Base-by-base conservation (phyloP, 2,329 filamentous ascomycete genomes). In the Fusarium acutatum region DNA sequence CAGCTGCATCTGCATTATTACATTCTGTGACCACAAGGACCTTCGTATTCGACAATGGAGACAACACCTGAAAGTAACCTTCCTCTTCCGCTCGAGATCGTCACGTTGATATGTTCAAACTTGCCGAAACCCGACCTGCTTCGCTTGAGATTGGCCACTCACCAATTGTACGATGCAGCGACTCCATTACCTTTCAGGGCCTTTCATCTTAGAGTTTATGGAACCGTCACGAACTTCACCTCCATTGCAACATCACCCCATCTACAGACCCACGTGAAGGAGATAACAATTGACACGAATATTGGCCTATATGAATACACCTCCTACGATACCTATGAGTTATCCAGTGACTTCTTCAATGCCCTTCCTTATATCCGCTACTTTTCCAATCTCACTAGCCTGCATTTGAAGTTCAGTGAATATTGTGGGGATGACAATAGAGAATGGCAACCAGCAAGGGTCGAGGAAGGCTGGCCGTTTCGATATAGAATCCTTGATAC, bases 261-360 rank as follows among this genome's bases (percentile, higher is more conserved):
- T 12, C 10, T 17, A 0, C 14, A 5, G 4, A n/a, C 5, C 3
- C 6, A 30, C 2, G 20, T 8, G 0, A 47, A 22, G 14, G 14
- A 47, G 4, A 12, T 47, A 6, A 12, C 26, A 4, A 12, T n/a
- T 47, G 20, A 47, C 4, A 30, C 20, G 7, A 47, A 47, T 17
- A 47, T 12, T 12, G 18, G 26, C 20, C 14, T 5, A 6, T 30
- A 3, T 10, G 20, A 47, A 14, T 11, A 7, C 44, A 0, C 26
- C 6, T 22, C 13, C 6, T 15, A 15, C 13, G 44, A 46, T 13
- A 10, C 5, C 6, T 46, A 20, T 5, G 13, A 46, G 11, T 22
- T 28, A 9, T 12, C 44, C 20, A 47, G 1, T 2, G 44, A 13
- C 44, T 30, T 47, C 20, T 47, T 22, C 14, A 11, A 22, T 6